phyloP scores from a whole-genome alignment of 345 rosid genomes.

The Eucalyptus dawsonii region DNA sequence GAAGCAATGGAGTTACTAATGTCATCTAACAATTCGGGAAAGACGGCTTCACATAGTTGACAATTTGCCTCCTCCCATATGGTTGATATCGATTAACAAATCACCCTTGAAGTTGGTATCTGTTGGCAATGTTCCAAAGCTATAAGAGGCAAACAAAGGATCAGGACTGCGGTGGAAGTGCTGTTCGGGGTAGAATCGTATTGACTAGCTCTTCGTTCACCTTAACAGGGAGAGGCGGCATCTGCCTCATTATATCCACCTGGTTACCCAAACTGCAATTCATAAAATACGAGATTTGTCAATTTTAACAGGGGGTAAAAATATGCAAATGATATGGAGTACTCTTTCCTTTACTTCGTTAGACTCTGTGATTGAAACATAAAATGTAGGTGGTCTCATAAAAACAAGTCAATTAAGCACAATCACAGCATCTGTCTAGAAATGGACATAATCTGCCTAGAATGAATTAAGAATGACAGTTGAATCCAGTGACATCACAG shows the following conservation, averaged over 20 bases:
- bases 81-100: neutral
- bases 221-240: slow-evolving; percentile 55
- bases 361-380: neutral
- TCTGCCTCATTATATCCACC: slow-evolving; percentile 58
- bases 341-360: neutral
- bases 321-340: neutral
- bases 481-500: neutral
- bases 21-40: neutral
- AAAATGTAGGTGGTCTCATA: neutral
- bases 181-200: slow-evolving; percentile 19
- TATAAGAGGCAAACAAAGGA: neutral
- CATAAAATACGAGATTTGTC: neutral
- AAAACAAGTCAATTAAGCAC: neutral
- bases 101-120: neutral
- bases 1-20: neutral
- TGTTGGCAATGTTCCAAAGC: neutral
- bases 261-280: slow-evolving; percentile 38
- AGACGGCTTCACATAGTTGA: neutral
- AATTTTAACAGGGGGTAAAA: neutral
- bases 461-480: neutral
- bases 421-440: neutral
- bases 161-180: slow-evolving; percentile 13
- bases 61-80: neutral
- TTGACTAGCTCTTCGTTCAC: slow-evolving; percentile 40
- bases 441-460: neutral